Evolutionary conservation across 306 rosid genomes (phyloP), one percentile per base, ranked within the genome.

Genomic region (Nissolia schottii): DNA sequence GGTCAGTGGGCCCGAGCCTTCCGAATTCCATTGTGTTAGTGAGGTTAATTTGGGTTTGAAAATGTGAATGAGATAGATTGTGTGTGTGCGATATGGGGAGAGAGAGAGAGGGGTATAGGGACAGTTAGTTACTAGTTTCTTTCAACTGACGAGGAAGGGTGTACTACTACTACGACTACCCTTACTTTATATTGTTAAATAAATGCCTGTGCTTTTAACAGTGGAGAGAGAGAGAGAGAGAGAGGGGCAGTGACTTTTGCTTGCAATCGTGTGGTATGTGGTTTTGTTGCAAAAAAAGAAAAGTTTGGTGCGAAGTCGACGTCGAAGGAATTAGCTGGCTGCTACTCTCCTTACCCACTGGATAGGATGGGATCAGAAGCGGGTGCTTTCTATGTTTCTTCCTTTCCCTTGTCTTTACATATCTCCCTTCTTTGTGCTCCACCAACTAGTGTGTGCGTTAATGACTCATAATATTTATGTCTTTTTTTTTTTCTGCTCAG

Each of bases 291-390:
- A 7, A 24, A 29, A 64, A 62, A 57, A n/a, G 18, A 60, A 23
- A 61, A 91, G 85, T 88, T 69, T 57, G 97, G 83, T 85, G 89
- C 63, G 69, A 87, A 58, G 96, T 92, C 93, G 5, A 67, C 14
- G 73, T 88, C 90, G 53, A 43, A 31, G 8, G 73, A 32, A 75
- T 76, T 73, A 85, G 95, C 87, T 92, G 94, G 90, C 85, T 70
- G 63, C 91, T 85, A 81, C 86, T 78, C 79, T 71, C 28, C 2
- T 57, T 64, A 75, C 45, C 88, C 90, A 80, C 83, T 61, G 75
- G 25, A 43, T 48, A 7, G 38, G 22, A 37, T 16, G 24, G 45
- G 64, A 24, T 57, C 6, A 43, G 18, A 45, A 43, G 19, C 34
- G 48, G 37, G 25, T 15, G 41, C 48, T 46, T 55, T 43, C 24